Evolutionary conservation across 2,329 filamentous ascomycete genomes (phyloP).

Genomic region (Microcyclospora tardicrescens): DNA sequence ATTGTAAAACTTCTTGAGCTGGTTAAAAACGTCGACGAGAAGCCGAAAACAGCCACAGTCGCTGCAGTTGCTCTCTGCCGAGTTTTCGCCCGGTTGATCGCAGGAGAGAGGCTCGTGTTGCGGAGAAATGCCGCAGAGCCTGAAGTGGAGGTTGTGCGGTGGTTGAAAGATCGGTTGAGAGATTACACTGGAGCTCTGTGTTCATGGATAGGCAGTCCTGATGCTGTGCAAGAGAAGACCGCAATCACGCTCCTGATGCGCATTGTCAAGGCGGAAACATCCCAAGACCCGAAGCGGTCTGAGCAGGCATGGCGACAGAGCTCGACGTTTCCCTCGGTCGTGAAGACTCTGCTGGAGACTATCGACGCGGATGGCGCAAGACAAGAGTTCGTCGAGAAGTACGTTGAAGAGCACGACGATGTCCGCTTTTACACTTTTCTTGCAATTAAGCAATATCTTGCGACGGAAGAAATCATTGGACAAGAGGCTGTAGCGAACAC

Average conservation of each 20-base stretch:
- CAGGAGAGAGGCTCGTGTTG: slow-evolving; percentile 55
- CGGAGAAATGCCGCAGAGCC: slow-evolving; percentile 56
- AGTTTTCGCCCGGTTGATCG: slow-evolving; percentile 70
- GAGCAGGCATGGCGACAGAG: slow-evolving; percentile 55
- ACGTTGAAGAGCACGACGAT: slow-evolving; percentile 68
- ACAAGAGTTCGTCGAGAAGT: slow-evolving; percentile 64
- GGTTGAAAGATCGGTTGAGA: slow-evolving; percentile 62
- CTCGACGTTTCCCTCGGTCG: slow-evolving; percentile 49
- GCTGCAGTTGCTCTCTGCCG: slow-evolving; percentile 73
- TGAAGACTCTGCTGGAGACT: slow-evolving; percentile 48
- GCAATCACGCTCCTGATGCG: slow-evolving; percentile 72
- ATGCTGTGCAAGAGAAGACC: slow-evolving; percentile 51
- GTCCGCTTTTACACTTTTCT: slow-evolving; percentile 72
- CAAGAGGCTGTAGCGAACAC: slow-evolving; percentile 41
- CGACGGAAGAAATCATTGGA: slow-evolving; percentile 10
- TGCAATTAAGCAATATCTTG: slow-evolving; percentile 47
- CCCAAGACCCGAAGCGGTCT: slow-evolving; percentile 33
- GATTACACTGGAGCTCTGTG: slow-evolving; percentile 49
- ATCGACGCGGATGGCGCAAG: slow-evolving; percentile 47
- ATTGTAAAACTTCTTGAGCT: slow-evolving; percentile 56
- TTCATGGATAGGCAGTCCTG: slow-evolving; percentile 45
- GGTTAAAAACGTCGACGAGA: slow-evolving; percentile 40
- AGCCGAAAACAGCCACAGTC: slow-evolving; percentile 35
- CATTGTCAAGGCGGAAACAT: slow-evolving; percentile 64
- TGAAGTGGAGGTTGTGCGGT: slow-evolving; percentile 59